Evolutionary conservation across 768 basidiomycete species (phyloP).

Genomic region (Rhizopogon vulgaris): DNA sequence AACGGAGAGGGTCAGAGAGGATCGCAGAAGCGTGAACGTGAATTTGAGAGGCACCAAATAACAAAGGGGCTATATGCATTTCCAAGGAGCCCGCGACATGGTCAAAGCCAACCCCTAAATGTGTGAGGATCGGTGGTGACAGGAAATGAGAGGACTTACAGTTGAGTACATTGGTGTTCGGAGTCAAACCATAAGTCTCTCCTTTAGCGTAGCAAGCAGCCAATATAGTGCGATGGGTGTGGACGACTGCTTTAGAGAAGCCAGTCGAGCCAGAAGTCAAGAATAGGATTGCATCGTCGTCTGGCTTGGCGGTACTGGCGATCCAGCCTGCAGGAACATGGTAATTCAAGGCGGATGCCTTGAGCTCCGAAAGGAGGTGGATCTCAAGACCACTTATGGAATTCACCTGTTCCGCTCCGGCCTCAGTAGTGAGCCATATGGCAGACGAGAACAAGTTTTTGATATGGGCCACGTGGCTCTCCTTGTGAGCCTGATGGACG

Average conservation of each 20-base stretch:
- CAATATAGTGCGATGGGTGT: constrained; percentile 28
- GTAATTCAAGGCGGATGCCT: neutral
- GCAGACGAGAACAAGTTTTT: constrained; percentile 4
- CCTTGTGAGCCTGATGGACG: constrained; percentile 5
- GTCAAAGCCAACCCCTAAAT: too few relatives aligned
- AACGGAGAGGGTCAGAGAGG: too few relatives aligned
- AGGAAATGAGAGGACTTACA: too few relatives aligned
- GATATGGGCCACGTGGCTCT: constrained; percentile 6
- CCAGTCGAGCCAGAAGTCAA: constrained; percentile 32
- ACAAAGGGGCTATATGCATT: too few relatives aligned
- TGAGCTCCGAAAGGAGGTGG: constrained; percentile 4
- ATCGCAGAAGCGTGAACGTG: too few relatives aligned
- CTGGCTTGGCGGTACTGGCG: neutral
- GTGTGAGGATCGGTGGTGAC: too few relatives aligned
- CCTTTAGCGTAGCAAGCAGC: constrained; percentile 26
- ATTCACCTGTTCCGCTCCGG: constrained; percentile 1
- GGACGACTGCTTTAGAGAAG: constrained; percentile 27
- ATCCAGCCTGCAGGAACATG: neutral
- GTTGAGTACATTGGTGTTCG: too few relatives aligned
- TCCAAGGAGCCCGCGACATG: too few relatives aligned
- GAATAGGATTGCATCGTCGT: constrained; percentile 4
- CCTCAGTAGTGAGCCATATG: constrained; percentile 4
- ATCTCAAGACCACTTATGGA: constrained; percentile 3
- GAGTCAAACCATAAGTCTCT: constrained; percentile 20
- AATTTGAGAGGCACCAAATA: too few relatives aligned